These are phyloP conservation scores for Trichophyton simii DNA, from an alignment of 2,329 filamentous ascomycete genomes.

Conservation along the genomic window DNA sequence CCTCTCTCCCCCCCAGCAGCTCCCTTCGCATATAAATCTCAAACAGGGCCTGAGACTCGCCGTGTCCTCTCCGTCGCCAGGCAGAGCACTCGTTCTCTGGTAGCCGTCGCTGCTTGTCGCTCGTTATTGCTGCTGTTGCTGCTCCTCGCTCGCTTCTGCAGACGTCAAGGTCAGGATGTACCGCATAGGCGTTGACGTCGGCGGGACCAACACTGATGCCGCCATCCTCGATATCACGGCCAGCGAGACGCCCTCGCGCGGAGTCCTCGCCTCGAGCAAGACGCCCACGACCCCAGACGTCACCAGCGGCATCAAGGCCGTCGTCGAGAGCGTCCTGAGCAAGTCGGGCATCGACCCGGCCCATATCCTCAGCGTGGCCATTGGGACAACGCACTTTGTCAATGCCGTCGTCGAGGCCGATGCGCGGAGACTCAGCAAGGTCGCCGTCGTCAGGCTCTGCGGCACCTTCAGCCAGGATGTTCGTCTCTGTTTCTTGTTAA, in stretches of 20 bases:
- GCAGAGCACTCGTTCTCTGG: neutral
- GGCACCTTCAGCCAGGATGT: slow-evolving; percentile 34
- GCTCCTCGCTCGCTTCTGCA: neutral
- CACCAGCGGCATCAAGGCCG: slow-evolving; percentile 37
- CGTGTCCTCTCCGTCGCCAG: too few species aligned
- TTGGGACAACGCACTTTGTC: slow-evolving; percentile 40
- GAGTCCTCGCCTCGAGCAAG: slow-evolving; percentile 39
- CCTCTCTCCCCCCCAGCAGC: too few species aligned
- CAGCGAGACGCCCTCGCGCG: slow-evolving; percentile 24
- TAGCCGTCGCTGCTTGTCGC: neutral
- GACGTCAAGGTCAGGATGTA: slow-evolving; percentile 6
- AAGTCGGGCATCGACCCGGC: slow-evolving; percentile 27
- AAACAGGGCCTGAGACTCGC: neutral
- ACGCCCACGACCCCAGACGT: slow-evolving; percentile 40
- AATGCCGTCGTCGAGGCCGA: slow-evolving; percentile 40
- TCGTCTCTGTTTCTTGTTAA: neutral
- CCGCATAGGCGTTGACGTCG: slow-evolving; percentile 31
- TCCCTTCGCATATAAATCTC: neutral
- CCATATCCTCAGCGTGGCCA: slow-evolving; percentile 37
- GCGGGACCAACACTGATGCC: slow-evolving; percentile 33
- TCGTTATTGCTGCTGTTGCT: neutral
- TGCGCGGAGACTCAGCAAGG: slow-evolving; percentile 31
- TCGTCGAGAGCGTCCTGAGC: slow-evolving; percentile 34
- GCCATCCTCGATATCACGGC: slow-evolving; percentile 35
- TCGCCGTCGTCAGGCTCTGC: slow-evolving; percentile 38